These are phyloP conservation scores for Cladosporium cucumerinum DNA, from an alignment of 2,329 filamentous ascomycete species.

Conservation along the genomic window DNA sequence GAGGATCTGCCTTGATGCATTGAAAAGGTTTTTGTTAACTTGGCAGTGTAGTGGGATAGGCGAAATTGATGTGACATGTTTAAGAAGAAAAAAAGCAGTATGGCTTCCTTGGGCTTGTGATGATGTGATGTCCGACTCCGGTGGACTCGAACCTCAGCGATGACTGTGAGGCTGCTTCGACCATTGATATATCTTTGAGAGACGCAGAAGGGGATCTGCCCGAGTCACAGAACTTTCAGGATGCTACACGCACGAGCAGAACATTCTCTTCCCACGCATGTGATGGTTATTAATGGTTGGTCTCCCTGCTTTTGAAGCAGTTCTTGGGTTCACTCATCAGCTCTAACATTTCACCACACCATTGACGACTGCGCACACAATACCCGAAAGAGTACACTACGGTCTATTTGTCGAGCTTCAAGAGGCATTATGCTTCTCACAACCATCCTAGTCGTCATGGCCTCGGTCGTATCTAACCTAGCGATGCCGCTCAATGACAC, in stretches of 20 bases:
- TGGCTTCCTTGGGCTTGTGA: neutral
- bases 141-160: neutral
- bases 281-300: neutral
- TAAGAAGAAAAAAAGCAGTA: neutral
- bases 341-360: neutral
- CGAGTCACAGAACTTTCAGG: neutral
- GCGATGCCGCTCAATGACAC: neutral
- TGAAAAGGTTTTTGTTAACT: neutral
- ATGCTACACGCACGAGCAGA: neutral
- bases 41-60: neutral
- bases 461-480: neutral
- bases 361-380: neutral
- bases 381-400: neutral
- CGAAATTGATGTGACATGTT: conserved; percentile 7
- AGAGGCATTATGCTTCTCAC: neutral
- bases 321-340: neutral
- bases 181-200: neutral
- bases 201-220: neutral
- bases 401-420: neutral
- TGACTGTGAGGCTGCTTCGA: neutral
- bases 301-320: neutral
- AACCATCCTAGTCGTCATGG: neutral
- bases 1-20: neutral
- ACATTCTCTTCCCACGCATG: neutral
- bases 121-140: neutral